Evolutionary conservation across 768 basidiomycete species (phyloP), one percentile per base, ranked within the genome.

Genomic region (Tulasnella sp.): DNA sequence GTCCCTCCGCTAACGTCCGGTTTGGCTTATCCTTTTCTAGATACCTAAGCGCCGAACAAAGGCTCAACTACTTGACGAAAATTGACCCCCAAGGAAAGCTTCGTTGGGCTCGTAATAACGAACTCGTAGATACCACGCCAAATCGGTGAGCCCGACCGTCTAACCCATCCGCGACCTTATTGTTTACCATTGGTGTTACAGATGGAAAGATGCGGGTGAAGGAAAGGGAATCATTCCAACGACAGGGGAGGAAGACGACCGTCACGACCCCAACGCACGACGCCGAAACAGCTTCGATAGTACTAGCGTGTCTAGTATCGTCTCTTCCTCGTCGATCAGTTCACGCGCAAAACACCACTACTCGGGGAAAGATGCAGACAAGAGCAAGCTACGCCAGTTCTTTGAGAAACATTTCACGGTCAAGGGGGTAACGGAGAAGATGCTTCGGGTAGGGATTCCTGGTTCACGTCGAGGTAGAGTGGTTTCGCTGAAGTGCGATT

Each of bases 41-140:
- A 27, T 92, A 91, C 82, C 86, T 92, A 0, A 89, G 89, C 2
- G 86, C 87, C 3, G 90, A 91, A 82, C 90, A 92, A 84, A 85
- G 91, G 16, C 84, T 91, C 34, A 92, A 92, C 82, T 93, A 93
- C 82, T 87, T 92, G 3, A 89, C 91, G 76, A 87, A 87, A 58
- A 88, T 92, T 62, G 89, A 89, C 80, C 80, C 84, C 0, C 84
- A 88, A 27, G 92, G 92, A 2, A 88, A 86, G 78, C 86, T 91
- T 12, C 86, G 87, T 7, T 92, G 91, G 91, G 90, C 88, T 2
- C 88, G 88, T 74, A 91, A 89, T 81, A 85, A 89, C 56, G 87
- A 89, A 80, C 85, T 88, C 2, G 88, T 92, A 12, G 91, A 92
- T 83, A 92, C 91, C 0, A 87, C 89, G 2, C 86, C 90, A 4